These are phyloP conservation scores for Mycena olivaceomarginata DNA, from an alignment of 768 basidiomycete genomes.

Conservation along the genomic window DNA sequence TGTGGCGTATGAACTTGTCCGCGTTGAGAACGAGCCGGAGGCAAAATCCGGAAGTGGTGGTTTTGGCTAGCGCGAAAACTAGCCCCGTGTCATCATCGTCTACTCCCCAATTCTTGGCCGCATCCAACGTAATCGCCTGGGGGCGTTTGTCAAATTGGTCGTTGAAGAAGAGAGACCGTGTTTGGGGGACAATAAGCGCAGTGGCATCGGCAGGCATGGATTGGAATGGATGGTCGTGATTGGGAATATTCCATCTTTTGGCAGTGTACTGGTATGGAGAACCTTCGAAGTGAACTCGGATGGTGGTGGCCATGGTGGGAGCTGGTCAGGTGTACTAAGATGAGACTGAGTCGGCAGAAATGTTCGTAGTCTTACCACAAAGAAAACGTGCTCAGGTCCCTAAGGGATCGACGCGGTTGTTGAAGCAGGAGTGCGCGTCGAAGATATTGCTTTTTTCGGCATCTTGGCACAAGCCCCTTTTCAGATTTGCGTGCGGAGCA, in stretches of 20 bases:
- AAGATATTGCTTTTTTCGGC: too few species aligned
- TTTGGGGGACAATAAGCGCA: not conserved
- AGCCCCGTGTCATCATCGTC: not conserved
- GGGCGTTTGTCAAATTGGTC: not conserved
- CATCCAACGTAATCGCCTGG: not conserved
- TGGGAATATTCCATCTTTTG: not conserved
- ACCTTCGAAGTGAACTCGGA: conserved; percentile 1
- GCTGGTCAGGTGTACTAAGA: too few species aligned
- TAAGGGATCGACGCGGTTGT: too few species aligned
- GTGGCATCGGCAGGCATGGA: conserved; percentile 2
- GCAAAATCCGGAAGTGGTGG: not conserved
- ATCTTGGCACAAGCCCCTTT: too few species aligned
- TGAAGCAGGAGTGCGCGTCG: too few species aligned
- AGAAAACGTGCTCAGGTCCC: too few species aligned
- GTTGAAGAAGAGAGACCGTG: conserved; percentile 11
- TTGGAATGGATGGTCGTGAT: not conserved
- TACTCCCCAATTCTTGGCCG: not conserved
- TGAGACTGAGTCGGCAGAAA: too few species aligned
- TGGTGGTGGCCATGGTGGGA: not conserved
- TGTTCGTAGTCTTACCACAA: too few species aligned
- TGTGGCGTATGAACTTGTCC: not conserved
- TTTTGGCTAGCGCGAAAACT: not conserved
- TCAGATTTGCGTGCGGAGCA: too few species aligned
- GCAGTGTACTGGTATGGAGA: not conserved
- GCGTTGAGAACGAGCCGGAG: conserved; percentile 17